Base-by-base conservation (phyloP, 495 filamentous ascomycete genomes). In the Hypoxylon fragiforme region DNA sequence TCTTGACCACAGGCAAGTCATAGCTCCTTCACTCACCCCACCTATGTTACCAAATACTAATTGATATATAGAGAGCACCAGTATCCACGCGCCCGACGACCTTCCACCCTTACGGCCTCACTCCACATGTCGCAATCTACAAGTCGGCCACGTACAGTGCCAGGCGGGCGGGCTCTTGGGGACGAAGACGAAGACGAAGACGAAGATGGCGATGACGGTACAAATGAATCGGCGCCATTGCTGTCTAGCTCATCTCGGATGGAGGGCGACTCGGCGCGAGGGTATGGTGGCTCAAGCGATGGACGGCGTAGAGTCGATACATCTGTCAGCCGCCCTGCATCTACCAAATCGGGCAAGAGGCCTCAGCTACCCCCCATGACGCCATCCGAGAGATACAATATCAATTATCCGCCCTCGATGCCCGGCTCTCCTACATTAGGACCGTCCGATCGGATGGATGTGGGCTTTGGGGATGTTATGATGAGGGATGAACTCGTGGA, bases 341-440 rank as follows among this genome's bases (percentile, higher is more conserved):
- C 79, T 19, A 77, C 65, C 58, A 61, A 50, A 49, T 72, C 64
- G 31, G 72, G 66, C 40, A 72, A 53, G 50, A 72, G 41, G 55
- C 66, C 43, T 36, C 70, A 64, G 11, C 34, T 50, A 47, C 61
- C 32, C 44, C 63, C 63, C 60, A 72, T 56, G 70, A 73, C 31
- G 72, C 53, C 64, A 15, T 52, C 67, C 22, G 72, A 73, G 20
- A 57, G 79, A 24, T 91, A 91, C 68, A 86, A 96, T 80, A 81
- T 97, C 51, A 98, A 98, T 63, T 95, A 96, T 62, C 94, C 94
- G n/a, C 94, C 94, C 1, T 97, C 94, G 0, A 83, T 96, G 14
- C 94, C 94, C 0, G 84, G 81, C 3, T 87, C 88, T 14, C 94
- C 94, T 73, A 73, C 40, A 21, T 83, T 51, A 79, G 81, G 46